These are phyloP conservation scores for Podospora conica DNA, from an alignment of 495 filamentous ascomycete species.

Conservation along the genomic window DNA sequence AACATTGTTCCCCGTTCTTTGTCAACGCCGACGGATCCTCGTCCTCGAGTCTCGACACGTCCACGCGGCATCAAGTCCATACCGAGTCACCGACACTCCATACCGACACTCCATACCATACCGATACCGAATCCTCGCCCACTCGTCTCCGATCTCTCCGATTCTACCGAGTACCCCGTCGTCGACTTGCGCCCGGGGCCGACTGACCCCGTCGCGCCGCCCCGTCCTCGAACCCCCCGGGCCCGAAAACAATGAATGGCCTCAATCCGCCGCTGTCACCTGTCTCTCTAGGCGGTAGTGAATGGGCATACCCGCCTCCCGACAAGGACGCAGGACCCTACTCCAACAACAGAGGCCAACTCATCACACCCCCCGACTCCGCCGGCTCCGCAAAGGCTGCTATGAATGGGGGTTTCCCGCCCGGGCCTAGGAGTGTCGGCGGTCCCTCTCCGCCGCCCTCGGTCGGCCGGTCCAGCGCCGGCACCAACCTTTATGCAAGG, in stretches of 20 bases:
- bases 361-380: constrained; percentile 66
- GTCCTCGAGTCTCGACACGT: background rate
- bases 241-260: constrained; percentile 40
- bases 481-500: constrained; percentile 59
- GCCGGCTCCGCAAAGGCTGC: constrained; percentile 53
- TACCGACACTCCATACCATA: background rate
- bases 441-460: constrained; percentile 83
- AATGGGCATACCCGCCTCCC: constrained; percentile 73
- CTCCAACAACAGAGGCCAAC: constrained; percentile 53
- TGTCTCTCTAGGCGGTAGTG: constrained; percentile 73
- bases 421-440: constrained; percentile 43
- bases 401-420: constrained; percentile 51
- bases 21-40: constrained; percentile 1
- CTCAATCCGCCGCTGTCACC: constrained; percentile 69
- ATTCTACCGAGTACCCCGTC: background rate
- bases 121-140: background rate
- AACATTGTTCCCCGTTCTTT: constrained; percentile 5
- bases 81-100: background rate
- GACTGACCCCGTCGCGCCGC: constrained; percentile 6
- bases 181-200: background rate
- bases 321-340: constrained; percentile 48
- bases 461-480: constrained; percentile 68
- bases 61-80: background rate
- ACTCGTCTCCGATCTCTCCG: too few species aligned
- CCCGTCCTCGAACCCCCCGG: constrained; percentile 14